Evolutionary conservation across 768 basidiomycete genomes (phyloP).

Genomic region (Lentinula boryana): DNA sequence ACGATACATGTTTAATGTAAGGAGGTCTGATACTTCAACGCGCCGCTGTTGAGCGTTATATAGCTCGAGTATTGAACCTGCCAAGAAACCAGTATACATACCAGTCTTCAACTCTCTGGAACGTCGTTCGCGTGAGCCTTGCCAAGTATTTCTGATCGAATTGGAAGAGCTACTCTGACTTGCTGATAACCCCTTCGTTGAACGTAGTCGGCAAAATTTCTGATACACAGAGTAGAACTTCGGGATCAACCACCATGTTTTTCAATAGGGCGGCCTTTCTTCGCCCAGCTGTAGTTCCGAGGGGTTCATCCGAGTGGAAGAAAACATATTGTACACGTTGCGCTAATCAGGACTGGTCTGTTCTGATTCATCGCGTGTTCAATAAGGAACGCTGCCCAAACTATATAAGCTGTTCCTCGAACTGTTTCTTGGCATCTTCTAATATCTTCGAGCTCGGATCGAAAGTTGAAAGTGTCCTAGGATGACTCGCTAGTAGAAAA

Average conservation of each 20-base stretch:
- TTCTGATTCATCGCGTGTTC: background rate
- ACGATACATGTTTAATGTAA: background rate
- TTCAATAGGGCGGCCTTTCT: background rate
- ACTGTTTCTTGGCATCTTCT: no score
- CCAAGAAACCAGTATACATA: background rate
- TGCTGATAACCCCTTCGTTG: background rate
- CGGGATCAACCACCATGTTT: background rate
- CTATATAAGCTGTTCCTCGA: no score
- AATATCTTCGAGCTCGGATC: no score
- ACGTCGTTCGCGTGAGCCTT: no score
- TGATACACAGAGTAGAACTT: background rate
- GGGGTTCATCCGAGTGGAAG: background rate
- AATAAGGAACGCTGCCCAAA: no score
- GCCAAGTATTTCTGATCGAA: background rate
- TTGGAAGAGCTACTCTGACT: background rate
- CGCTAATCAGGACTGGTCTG: no score
- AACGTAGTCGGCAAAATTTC: background rate
- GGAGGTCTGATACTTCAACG: background rate
- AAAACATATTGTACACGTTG: no score
- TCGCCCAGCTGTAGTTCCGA: background rate
- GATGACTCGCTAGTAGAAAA: no score
- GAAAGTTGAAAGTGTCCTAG: no score
- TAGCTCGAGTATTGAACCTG: background rate
- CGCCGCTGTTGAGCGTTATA: background rate
- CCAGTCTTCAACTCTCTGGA: background rate